Conservation (phyloP, 371 early-diverging fungal genomes). For the Actinomortierella wolfii region DNA sequence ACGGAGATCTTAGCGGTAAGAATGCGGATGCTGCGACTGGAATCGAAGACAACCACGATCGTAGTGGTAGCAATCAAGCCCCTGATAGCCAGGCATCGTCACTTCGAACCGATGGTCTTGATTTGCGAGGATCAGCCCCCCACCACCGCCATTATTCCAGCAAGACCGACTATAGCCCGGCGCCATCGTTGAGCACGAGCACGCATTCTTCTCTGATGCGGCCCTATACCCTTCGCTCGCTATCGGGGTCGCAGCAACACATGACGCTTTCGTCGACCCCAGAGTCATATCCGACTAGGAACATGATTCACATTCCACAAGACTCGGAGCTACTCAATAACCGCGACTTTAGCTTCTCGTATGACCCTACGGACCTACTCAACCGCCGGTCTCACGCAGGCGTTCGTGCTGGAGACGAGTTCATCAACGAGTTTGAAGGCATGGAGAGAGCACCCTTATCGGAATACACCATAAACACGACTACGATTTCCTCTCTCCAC, state of each 20-base stretch:
- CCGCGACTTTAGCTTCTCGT: conserved; percentile 39
- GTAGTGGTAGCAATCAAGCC: conserved; percentile 6
- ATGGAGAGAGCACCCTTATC: too few species aligned
- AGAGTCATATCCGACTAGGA: conserved; percentile 30
- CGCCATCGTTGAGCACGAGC: conserved; percentile 7
- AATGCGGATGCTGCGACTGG: too few species aligned
- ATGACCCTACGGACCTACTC: conserved; percentile 35
- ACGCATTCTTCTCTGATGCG: conserved; percentile 14
- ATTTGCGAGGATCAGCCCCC: neutral
- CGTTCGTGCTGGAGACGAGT: too few species aligned
- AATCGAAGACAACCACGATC: neutral
- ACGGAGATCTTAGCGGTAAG: too few species aligned
- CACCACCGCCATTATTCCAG: conserved; percentile 11
- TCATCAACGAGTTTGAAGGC: too few species aligned
- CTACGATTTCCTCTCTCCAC: conserved; percentile 8
- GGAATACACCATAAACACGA: conserved; percentile 7
- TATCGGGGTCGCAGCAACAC: conserved; percentile 25
- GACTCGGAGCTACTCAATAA: conserved; percentile 42
- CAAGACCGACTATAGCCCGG: conserved; percentile 5
- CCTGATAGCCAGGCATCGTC: too few species aligned
- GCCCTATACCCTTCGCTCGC: conserved; percentile 20
- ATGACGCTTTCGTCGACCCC: conserved; percentile 22
- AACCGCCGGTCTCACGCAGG: conserved; percentile 14
- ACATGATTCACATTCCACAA: conserved; percentile 27
- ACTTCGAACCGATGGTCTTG: too few species aligned